These are phyloP conservation scores for Clarireedia homoeocarpa DNA, from an alignment of 2,329 filamentous ascomycete genomes.

Conservation along the genomic window DNA sequence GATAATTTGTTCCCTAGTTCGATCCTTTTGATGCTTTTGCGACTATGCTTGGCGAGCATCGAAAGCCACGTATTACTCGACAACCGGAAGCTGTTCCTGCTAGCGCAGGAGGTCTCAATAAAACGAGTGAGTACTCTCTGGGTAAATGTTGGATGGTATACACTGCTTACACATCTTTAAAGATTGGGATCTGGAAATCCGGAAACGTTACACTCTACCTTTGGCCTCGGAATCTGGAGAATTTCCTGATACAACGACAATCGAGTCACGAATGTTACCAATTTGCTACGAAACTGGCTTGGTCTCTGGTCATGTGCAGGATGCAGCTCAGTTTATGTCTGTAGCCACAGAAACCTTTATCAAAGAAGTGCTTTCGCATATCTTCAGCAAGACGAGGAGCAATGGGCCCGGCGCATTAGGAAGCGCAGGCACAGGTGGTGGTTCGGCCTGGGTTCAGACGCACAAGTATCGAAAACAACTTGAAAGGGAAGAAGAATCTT, in stretches of 20 bases:
- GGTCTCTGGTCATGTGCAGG: slow-evolving; percentile 47
- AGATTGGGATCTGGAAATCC: slow-evolving; percentile 61
- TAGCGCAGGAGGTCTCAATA: slow-evolving; percentile 67
- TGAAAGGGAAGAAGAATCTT: slow-evolving; percentile 65
- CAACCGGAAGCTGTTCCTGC: slow-evolving; percentile 55
- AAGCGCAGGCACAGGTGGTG: slow-evolving; percentile 55
- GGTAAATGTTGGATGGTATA: slow-evolving; percentile 21
- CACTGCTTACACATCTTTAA: slow-evolving; percentile 5
- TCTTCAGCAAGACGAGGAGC: slow-evolving; percentile 56
- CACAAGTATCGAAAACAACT: slow-evolving; percentile 69
- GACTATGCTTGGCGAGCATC: slow-evolving; percentile 28
- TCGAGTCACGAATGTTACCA: slow-evolving; percentile 58
- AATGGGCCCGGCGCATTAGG: slow-evolving; percentile 57
- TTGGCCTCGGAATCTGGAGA: slow-evolving; percentile 61
- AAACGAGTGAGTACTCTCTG: slow-evolving; percentile 56
- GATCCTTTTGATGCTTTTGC: slow-evolving; percentile 27
- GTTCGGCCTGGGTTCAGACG: slow-evolving; percentile 68
- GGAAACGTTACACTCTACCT: slow-evolving; percentile 56
- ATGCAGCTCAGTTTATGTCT: slow-evolving; percentile 57
- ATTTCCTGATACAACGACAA: slow-evolving; percentile 56
- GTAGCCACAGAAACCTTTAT: slow-evolving; percentile 60
- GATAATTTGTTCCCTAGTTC: slow-evolving; percentile 17
- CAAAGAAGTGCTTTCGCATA: slow-evolving; percentile 55
- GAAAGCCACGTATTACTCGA: slow-evolving; percentile 32
- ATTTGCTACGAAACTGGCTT: slow-evolving; percentile 62